Percentiles rank a stretch among this genome's conserved stretches.
Conservation (phyloP, 306 rosid species). For the Dalbergia cultrata region DNA sequence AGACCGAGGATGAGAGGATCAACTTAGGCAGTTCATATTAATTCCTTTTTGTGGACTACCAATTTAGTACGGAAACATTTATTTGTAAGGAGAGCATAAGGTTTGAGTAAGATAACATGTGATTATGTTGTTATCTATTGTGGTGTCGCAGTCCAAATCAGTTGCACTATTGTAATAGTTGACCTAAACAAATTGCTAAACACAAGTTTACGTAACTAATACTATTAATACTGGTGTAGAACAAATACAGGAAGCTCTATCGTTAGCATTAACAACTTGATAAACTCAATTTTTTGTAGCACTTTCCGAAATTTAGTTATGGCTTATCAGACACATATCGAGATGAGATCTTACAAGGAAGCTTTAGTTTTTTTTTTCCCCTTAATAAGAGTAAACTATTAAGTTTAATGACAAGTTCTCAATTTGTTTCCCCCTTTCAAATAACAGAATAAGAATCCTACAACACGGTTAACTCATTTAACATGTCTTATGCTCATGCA, state of each 20-base stretch:
- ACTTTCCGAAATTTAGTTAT: not conserved
- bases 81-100: not conserved
- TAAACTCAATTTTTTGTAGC: not conserved
- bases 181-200: not conserved
- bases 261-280: not conserved
- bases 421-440: no score
- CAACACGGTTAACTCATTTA: no score
- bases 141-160: not conserved
- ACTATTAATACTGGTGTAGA: not conserved
- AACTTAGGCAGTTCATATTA: not conserved
- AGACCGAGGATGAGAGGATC: not conserved
- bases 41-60: not conserved
- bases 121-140: not conserved
- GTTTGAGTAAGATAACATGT: not conserved
- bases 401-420: not conserved
- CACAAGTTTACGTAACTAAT: not conserved
- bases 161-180: not conserved
- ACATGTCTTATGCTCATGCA: no score
- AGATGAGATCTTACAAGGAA: not conserved
- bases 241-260: not conserved
- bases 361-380: not conserved
- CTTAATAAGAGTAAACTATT: not conserved
- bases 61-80: constrained; percentile 14
- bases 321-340: no score
- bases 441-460: no score